phyloP scores from a whole-genome alignment of 768 basidiomycete species.

The Pholiota molesta region DNA sequence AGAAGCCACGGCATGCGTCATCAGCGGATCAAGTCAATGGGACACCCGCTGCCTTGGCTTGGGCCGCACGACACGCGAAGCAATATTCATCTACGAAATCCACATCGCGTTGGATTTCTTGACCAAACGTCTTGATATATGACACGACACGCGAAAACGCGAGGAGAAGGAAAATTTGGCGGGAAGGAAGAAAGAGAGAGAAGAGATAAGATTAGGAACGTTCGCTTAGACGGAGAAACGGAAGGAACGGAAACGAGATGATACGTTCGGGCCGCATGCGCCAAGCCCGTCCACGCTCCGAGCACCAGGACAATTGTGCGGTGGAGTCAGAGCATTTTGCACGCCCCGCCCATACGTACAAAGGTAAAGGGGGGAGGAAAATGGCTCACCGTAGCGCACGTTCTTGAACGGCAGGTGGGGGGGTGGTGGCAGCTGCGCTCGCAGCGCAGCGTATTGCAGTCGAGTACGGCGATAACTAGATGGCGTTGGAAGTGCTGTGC shows the following conservation, averaged over 20 bases:
- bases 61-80: constrained; percentile 67
- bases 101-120: constrained; percentile 68
- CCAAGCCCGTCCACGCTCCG: background rate
- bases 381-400: constrained; percentile 59
- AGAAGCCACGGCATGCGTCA: background rate
- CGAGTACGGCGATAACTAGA: constrained; percentile 70
- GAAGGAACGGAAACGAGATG: constrained; percentile 1
- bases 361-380: background rate
- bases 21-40: constrained; percentile 19
- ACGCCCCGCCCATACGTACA: background rate
- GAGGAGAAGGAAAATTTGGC: background rate
- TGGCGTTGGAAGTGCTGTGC: constrained; percentile 80
- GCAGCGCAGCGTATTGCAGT: constrained; percentile 69
- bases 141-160: background rate
- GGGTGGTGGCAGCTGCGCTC: constrained; percentile 66
- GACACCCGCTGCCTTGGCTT: constrained; percentile 37
- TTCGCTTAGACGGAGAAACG: constrained; percentile 4
- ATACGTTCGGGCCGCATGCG: background rate
- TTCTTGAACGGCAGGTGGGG: constrained; percentile 51
- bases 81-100: constrained; percentile 76
- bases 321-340: constrained; percentile 2
- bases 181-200: background rate
- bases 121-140: constrained; percentile 57
- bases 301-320: background rate
- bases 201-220: constrained; percentile 1